Evolutionary conservation across 1,284 basidiomycete species (phyloP), one percentile per base, ranked within the genome.

Genomic region (Ustilago curta): DNA sequence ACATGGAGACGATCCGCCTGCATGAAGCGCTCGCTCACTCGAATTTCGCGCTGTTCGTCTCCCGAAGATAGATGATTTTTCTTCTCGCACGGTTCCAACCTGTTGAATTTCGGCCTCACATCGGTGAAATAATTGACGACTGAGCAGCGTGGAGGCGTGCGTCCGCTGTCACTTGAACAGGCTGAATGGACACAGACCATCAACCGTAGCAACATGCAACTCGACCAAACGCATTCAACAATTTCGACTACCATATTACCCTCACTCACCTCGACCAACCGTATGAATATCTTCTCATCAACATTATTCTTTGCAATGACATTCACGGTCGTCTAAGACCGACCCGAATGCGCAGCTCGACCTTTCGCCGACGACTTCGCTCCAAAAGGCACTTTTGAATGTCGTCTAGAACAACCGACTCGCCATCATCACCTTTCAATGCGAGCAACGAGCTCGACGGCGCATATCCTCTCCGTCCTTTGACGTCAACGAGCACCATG

Each of bases 21-120:
- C 67, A 70, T 63, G 42, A 70, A 59, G 25, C 50, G 40, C 31
- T 43, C 48, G 45, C 31, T 43, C 48, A 39, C 31, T 50, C 42
- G 42, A 37, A 16, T 16, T 62, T 62, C 47, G 23, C 47, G 35
- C 29, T 54, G 44, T 43, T 60, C 66, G 43, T 47, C 51, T 69
- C 55, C 66, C 39, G 60, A 35, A 37, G 35, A 2, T 37, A 37
- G 35, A 2, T 37, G 35, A 12, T 16, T 29, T 40, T 21, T 31
- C 19, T 54, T 70, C 68, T 70, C 68, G 68, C 68, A 70, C 68
- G 68, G 45, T 43, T 70, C 31, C 55, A 8, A 23, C 2, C n/a
- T n/a, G 31, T 21, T 19, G 4, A 14, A 9, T 3, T n/a, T 29
- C n/a, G 55, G 55, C 40, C 27, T 57, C 31, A 57, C 55, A 57